phyloP scores from a whole-genome alignment of 1,139 yeast species.

The Taphrina sp. region DNA sequence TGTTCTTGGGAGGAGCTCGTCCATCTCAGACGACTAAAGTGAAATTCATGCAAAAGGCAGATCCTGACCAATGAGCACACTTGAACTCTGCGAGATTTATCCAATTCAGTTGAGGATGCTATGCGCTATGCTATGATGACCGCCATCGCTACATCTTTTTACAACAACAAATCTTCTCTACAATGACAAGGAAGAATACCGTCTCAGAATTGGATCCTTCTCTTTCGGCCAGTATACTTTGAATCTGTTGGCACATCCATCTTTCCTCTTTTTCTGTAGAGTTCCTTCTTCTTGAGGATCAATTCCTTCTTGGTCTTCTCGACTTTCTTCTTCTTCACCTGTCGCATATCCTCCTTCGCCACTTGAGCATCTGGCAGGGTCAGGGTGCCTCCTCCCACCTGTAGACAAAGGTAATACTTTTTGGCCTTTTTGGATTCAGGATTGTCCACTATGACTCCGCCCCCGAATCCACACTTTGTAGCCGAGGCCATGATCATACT shows the following conservation, averaged over 20 bases:
- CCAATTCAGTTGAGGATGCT: no score
- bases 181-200: neutral
- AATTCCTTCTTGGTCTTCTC: conserved; percentile 55
- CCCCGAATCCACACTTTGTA: conserved; percentile 91
- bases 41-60: no score
- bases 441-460: conserved; percentile 90
- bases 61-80: no score
- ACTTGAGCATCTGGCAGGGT: conserved; percentile 24
- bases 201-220: conserved; percentile 71
- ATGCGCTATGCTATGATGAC: no score
- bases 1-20: no score
- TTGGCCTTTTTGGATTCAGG: conserved; percentile 90
- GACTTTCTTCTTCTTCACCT: conserved; percentile 55
- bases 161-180: no score
- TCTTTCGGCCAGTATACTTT: conserved; percentile 88
- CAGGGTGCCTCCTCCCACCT: conserved; percentile 71
- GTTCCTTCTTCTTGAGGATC: conserved; percentile 86
- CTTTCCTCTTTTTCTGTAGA: conserved; percentile 89
- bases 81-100: no score
- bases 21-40: no score
- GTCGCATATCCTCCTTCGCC: conserved; percentile 62
- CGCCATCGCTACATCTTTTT: no score
- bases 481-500: conserved; percentile 79
- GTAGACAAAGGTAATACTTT: conserved; percentile 82
- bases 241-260: conserved; percentile 77